These are phyloP conservation scores for Populus trichocarpa DNA, from an alignment of 441 rosid species.

Conservation along the genomic window DNA sequence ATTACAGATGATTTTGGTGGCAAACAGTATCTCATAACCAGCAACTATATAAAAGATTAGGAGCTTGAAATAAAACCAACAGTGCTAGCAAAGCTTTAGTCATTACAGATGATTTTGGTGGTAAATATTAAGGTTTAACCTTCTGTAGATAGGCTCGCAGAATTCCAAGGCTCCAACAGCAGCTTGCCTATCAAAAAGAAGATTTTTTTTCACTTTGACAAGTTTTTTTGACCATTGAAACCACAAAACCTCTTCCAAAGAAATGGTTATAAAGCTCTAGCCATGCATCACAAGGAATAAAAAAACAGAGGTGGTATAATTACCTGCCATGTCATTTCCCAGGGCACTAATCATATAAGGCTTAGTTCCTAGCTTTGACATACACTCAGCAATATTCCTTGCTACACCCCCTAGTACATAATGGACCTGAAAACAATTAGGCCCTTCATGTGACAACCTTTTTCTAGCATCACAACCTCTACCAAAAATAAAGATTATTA, in stretches of 20 bases:
- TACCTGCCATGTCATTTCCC: constrained; percentile 78
- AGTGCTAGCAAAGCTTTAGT: background rate
- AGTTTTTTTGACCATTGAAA: background rate
- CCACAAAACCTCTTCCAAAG: background rate
- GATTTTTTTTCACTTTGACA: constrained; percentile 6
- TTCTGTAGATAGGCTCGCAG: constrained; percentile 33
- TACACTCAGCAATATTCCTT: constrained; percentile 84
- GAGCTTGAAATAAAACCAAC: background rate
- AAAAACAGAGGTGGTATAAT: background rate
- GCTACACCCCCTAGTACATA: constrained; percentile 81
- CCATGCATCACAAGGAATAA: background rate
- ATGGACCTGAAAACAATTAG: constrained; percentile 29
- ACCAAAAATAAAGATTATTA: background rate
- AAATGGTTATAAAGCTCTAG: background rate
- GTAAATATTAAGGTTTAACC: constrained; percentile 31
- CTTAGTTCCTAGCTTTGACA: constrained; percentile 66
- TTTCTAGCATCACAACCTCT: background rate
- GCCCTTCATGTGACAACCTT: background rate
- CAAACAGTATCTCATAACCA: background rate
- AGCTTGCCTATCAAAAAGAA: constrained; percentile 33
- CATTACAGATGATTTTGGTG: background rate
- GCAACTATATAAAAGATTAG: background rate
- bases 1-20: background rate
- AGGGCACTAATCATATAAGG: constrained; percentile 78
- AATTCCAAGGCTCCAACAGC: constrained; percentile 55